Conservation (phyloP, 345 rosid species). For the Murraya paniculata region DNA sequence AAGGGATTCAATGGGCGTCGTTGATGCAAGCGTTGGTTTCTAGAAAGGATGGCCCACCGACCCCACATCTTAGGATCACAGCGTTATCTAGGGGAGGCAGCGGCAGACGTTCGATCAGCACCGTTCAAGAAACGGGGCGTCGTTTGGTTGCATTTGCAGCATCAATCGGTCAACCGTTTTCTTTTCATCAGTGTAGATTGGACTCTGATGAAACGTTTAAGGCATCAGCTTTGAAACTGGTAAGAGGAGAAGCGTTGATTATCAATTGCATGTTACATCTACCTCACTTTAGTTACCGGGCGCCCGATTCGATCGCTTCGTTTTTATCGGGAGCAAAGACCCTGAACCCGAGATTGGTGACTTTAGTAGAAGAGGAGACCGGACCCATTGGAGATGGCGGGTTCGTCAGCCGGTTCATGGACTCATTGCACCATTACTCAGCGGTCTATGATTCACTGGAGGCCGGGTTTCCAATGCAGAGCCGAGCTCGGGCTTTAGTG, state of each 20-base stretch:
- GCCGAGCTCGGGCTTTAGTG: conserved; percentile 58
- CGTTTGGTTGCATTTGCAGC: conserved; percentile 66
- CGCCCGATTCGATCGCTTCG: conserved; percentile 54
- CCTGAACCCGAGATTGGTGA: conserved; percentile 52
- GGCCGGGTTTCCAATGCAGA: conserved; percentile 68
- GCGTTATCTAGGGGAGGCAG: conserved; percentile 58
- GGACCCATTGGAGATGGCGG: conserved; percentile 52
- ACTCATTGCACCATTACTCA: conserved; percentile 77
- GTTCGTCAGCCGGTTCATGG: conserved; percentile 73
- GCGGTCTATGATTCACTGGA: conserved; percentile 82
- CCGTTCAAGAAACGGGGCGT: conserved; percentile 79
- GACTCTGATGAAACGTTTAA: conserved; percentile 57
- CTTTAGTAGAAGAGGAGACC: conserved; percentile 68
- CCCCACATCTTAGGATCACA: conserved; percentile 80
- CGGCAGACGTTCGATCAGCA: conserved; percentile 49
- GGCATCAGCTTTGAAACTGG: conserved; percentile 51
- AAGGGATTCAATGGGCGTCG: conserved; percentile 92
- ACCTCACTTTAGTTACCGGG: conserved; percentile 60
- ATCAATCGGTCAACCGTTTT: conserved; percentile 74
- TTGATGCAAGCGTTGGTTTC: conserved; percentile 82
- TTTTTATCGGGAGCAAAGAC: conserved; percentile 57
- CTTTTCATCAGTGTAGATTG: conserved; percentile 71
- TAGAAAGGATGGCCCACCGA: conserved; percentile 45
- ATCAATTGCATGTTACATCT: conserved; percentile 80
- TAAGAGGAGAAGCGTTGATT: conserved; percentile 71